Evolutionary conservation across 345 rosid genomes (phyloP), one percentile per base, ranked within the genome.

Genomic region (Camelina laxa): DNA sequence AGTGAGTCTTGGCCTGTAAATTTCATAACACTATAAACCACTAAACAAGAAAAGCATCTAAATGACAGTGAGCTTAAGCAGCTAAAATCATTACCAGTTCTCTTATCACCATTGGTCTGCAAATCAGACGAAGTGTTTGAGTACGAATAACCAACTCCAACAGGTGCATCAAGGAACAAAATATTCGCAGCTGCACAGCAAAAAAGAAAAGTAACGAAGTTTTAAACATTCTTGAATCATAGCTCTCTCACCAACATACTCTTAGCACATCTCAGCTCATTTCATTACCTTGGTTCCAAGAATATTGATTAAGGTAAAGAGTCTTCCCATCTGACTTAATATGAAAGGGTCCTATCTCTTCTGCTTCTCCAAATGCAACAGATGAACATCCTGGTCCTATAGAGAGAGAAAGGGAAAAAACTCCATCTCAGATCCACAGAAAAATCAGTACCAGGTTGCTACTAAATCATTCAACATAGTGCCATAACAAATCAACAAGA

Each of bases 311-410:
- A 80, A 86, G 75, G 85, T 86, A 89, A 61, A 94, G 85, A 67
- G 91, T 82, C 81, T 84, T 80, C 79, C 95, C 93, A 82, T 94
- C 97, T 53, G 87, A 49, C 65, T 50, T 80, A 69, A 94, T 87
- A 74, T 91, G 98, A 69, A 94, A 94, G 1, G 98, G 96, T 63
- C 97, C 97, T 38, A 91, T 83, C 82, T 94, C 97, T 82, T 94
- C 96, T 27, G 98, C 97, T 85, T 82, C 85, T 15, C 97, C 97
- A 75, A 42, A 91, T 51, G 86, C 98, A 79, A 91, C 81, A 20
- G 98, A 91, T 39, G 98, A 91, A 79, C 98, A 94, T 70, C 98
- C 98, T 61, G 98, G 98, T 62, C 98, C 98, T 94, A 57, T 49
- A 67, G 38, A 58, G 33, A 75, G 22, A 36, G 47, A 6, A 8